Evolutionary conservation across 1,284 basidiomycete species (phyloP).

Genomic region (Lignosus rhinocerotis): DNA sequence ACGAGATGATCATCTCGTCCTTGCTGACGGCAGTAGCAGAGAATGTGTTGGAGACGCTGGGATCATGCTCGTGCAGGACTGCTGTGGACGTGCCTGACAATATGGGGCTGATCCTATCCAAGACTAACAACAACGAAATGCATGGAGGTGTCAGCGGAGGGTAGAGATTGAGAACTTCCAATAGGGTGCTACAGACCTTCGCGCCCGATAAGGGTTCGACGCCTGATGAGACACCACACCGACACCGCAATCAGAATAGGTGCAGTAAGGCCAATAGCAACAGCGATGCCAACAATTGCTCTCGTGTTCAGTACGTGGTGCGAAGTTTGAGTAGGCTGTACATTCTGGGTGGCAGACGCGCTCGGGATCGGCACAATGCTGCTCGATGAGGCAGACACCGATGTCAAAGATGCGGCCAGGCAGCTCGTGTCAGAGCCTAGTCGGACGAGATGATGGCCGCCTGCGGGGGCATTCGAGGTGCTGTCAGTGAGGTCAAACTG

Average conservation of each 20-base stretch:
- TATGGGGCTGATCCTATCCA: neutral
- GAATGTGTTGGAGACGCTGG: neutral
- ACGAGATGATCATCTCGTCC: neutral
- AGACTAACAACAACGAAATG: neutral
- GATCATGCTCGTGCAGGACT: neutral
- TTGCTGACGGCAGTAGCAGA: neutral
- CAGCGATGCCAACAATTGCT: neutral
- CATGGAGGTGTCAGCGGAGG: neutral
- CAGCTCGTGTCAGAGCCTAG: conserved; percentile 3
- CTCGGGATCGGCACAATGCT: too few species aligned
- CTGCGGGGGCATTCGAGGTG: neutral
- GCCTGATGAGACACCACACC: neutral
- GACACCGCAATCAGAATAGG: neutral
- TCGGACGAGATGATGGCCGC: neutral
- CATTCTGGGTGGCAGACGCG: neutral
- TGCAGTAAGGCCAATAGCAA: neutral
- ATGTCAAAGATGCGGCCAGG: neutral
- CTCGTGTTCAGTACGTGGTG: neutral
- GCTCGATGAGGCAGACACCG: neutral
- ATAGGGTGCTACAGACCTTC: neutral
- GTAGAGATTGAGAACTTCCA: too few species aligned
- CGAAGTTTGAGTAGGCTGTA: neutral
- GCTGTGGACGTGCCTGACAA: neutral
- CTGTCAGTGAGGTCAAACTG: neutral
- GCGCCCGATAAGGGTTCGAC: neutral